Conservation (phyloP, 139 green algal genomes). For the Micractinium conductrix region DNA sequence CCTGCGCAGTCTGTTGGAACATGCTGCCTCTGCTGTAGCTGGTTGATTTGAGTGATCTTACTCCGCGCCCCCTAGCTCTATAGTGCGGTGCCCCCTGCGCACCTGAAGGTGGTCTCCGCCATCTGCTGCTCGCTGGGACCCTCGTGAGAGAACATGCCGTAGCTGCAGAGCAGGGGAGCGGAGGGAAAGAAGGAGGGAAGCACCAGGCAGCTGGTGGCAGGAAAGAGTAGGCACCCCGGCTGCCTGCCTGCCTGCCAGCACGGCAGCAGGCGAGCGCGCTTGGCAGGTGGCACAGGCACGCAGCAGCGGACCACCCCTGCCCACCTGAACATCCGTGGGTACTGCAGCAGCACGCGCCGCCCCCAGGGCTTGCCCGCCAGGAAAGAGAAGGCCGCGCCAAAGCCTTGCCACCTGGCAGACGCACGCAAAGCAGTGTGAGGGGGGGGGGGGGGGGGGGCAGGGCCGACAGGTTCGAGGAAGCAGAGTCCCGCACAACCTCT, state of each 20-base stretch:
- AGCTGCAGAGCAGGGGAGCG: neutral
- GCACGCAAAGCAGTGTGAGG: neutral
- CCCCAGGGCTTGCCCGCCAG: constrained; percentile 57
- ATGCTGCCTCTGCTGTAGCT: too few species aligned
- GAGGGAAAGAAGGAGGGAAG: neutral
- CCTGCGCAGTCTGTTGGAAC: too few species aligned
- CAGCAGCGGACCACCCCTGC: neutral
- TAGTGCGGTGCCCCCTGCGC: too few species aligned
- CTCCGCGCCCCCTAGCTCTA: too few species aligned
- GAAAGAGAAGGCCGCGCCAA: constrained; percentile 54
- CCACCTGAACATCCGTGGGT: constrained; percentile 42
- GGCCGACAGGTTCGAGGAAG: too few species aligned
- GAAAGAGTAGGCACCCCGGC: too few species aligned
- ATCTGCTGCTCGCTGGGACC: constrained; percentile 68
- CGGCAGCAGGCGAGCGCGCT: too few species aligned
- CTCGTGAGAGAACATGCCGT: constrained; percentile 64
- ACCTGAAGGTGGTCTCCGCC: constrained; percentile 53
- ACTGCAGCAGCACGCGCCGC: constrained; percentile 54
- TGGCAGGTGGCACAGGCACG: constrained; percentile 3
- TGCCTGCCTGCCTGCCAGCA: neutral
- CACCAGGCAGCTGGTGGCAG: neutral
- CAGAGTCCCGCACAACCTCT: too few species aligned
- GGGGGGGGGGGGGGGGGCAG: neutral
- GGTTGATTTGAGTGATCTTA: too few species aligned
- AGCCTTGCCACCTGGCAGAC: constrained; percentile 37